These are phyloP conservation scores for Flueggea neowawraea DNA, from an alignment of 441 rosid species.

Conservation along the genomic window DNA sequence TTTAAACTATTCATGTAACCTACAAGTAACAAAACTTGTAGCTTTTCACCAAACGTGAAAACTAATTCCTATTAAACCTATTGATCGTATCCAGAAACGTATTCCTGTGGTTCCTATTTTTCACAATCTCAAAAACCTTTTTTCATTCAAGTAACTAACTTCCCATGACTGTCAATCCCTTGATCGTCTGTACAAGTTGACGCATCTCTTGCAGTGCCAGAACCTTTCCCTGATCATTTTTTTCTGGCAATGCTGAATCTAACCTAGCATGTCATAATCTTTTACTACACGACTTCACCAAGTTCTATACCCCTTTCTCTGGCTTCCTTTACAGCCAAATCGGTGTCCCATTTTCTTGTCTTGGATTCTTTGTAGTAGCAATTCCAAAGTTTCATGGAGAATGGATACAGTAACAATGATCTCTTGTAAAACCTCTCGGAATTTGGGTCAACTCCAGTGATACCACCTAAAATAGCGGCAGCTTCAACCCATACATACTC, in stretches of 20 bases:
- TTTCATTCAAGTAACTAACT: too few species aligned
- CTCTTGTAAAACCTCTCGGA: conserved; percentile 54
- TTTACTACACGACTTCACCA: conserved; percentile 8
- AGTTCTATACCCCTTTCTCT: conserved; percentile 58
- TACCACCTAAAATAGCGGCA: conserved; percentile 44
- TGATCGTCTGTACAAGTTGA: too few species aligned
- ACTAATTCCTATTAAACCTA: too few species aligned
- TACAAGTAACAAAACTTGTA: too few species aligned
- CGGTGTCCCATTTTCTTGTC: conserved; percentile 27
- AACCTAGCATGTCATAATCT: background rate
- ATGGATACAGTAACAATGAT: conserved; percentile 68
- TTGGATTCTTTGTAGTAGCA: conserved; percentile 28
- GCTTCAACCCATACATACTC: conserved; percentile 81
- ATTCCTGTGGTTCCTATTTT: too few species aligned
- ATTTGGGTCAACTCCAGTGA: conserved; percentile 32
- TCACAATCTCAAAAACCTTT: too few species aligned
- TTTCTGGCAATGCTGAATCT: conserved; percentile 13
- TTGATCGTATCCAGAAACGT: too few species aligned
- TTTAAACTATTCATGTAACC: too few species aligned
- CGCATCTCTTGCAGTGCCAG: too few species aligned
- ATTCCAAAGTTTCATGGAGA: conserved; percentile 67
- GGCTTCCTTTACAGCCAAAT: conserved; percentile 47
- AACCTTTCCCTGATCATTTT: background rate
- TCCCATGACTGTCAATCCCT: too few species aligned
- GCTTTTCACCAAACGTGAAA: too few species aligned